Evolutionary conservation across 495 filamentous ascomycete genomes (phyloP).

Genomic region (Penicillium tannophilum): DNA sequence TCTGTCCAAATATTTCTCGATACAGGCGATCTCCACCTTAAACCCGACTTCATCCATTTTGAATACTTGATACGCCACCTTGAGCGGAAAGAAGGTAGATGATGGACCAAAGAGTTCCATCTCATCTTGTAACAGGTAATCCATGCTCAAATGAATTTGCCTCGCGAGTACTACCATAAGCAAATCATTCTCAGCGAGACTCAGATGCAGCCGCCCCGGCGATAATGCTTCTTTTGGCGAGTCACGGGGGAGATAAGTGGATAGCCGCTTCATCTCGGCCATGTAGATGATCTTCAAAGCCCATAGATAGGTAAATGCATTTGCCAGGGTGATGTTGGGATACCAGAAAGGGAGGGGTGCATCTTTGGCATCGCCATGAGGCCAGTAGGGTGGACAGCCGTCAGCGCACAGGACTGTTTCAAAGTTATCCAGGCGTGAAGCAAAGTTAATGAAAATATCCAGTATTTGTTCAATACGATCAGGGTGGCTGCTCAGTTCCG

Average conservation of each 20-base stretch:
- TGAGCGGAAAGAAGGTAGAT: slow-evolving; percentile 33
- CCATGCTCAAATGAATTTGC: slow-evolving; percentile 38
- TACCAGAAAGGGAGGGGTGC: slow-evolving; percentile 28
- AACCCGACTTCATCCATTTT: too few species aligned
- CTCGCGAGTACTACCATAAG: slow-evolving; percentile 6
- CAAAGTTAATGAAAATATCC: neutral
- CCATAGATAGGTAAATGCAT: slow-evolving; percentile 39
- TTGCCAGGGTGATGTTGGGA: slow-evolving; percentile 37
- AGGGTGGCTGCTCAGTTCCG: neutral
- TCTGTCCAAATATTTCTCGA: neutral
- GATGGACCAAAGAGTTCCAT: slow-evolving; percentile 45
- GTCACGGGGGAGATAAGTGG: neutral
- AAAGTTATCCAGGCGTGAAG: neutral
- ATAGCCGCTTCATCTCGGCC: slow-evolving; percentile 26
- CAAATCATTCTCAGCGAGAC: neutral
- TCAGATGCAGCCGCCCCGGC: neutral
- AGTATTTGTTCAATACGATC: neutral
- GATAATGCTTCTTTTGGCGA: neutral
- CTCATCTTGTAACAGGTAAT: slow-evolving; percentile 41
- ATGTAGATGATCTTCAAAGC: slow-evolving; percentile 38
- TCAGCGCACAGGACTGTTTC: neutral
- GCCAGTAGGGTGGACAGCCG: neutral
- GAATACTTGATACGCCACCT: slow-evolving; percentile 11
- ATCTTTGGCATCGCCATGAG: neutral
- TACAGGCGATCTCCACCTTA: neutral